Percentiles rank a stretch among this genome's conserved stretches.
Conservation (phyloP, 305 asterid species). For the Andrographis paniculata region DNA sequence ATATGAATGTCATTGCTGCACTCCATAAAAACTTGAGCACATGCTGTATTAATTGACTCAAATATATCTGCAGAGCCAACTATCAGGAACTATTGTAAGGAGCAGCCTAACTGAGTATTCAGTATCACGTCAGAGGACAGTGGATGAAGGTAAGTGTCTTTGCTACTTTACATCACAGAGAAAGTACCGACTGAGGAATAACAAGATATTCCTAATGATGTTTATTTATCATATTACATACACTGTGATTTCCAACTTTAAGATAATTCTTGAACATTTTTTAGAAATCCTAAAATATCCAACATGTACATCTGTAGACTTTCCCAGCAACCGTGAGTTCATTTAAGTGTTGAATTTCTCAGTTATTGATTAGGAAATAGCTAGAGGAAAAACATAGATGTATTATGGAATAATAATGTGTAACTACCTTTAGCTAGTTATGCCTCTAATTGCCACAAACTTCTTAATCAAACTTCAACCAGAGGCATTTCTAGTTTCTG, state of each 20-base stretch:
- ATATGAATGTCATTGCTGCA: no score
- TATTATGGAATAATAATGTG: not conserved
- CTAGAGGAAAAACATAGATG: conserved; percentile 8
- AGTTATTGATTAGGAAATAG: conserved; percentile 4
- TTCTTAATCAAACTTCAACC: not conserved
- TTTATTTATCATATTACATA: not conserved
- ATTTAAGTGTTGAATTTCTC: conserved; percentile 9
- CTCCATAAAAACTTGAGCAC: not conserved
- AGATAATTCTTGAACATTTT: conserved; percentile 3
- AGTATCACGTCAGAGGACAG: conserved; percentile 44
- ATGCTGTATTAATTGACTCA: conserved; percentile 17
- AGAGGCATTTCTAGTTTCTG: conserved; percentile 7
- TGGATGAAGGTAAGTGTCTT: conserved; percentile 36
- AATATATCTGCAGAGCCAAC: conserved; percentile 36
- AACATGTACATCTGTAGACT: not conserved
- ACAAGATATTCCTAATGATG: conserved; percentile 3
- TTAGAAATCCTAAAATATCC: conserved; percentile 1
- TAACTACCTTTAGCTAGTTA: not conserved
- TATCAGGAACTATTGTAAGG: conserved; percentile 45
- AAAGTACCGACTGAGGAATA: conserved; percentile 2
- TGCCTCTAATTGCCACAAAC: not conserved
- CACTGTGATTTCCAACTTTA: conserved; percentile 6
- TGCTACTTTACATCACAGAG: not conserved
- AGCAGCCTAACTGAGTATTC: conserved; percentile 28
- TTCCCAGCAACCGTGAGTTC: not conserved